A percentile compares a stretch with the other conserved stretches of the same genome.
Conservation (phyloP, 306 rosid species). For the Dicorynia guianensis region DNA sequence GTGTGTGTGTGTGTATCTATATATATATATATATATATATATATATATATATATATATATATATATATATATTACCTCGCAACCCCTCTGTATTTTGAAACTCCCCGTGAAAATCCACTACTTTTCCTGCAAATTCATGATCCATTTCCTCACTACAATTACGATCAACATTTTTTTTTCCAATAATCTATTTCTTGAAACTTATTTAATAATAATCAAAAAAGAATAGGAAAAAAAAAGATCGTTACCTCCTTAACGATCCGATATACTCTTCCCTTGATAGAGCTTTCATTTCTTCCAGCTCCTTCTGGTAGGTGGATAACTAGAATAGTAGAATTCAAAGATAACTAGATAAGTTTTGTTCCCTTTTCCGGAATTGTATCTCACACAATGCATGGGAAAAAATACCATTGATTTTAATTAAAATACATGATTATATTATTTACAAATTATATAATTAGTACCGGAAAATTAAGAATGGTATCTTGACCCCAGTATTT, state of each 20-base stretch:
- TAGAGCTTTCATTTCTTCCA: constrained; percentile 78
- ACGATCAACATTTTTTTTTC: too few species aligned
- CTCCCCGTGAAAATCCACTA: constrained; percentile 97
- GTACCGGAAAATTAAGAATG: constrained; percentile 83
- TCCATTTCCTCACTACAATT: too few species aligned
- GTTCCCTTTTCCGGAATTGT: not conserved
- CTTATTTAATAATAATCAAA: too few species aligned
- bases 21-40: too few species aligned
- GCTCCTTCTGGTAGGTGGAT: constrained; percentile 63
- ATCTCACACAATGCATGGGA: not conserved
- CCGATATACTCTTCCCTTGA: constrained; percentile 94
- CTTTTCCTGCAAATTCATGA: constrained; percentile 67
- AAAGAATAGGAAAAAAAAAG: too few species aligned
- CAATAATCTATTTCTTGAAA: not conserved
- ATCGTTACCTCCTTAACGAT: constrained; percentile 75
- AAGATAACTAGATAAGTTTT: not conserved
- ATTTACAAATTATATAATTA: not conserved
- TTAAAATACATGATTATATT: not conserved
- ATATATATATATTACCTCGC: constrained; percentile 63
- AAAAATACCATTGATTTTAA: not conserved
- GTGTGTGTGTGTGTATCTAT: too few species aligned
- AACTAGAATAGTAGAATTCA: constrained; percentile 45
- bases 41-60: too few species aligned
- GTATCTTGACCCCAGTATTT: constrained; percentile 95
- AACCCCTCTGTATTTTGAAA: constrained; percentile 92